Evolutionary conservation across 2,329 filamentous ascomycete genomes (phyloP), one percentile per base, ranked within the genome.

Genomic region (Hirsutella rhossiliensis): DNA sequence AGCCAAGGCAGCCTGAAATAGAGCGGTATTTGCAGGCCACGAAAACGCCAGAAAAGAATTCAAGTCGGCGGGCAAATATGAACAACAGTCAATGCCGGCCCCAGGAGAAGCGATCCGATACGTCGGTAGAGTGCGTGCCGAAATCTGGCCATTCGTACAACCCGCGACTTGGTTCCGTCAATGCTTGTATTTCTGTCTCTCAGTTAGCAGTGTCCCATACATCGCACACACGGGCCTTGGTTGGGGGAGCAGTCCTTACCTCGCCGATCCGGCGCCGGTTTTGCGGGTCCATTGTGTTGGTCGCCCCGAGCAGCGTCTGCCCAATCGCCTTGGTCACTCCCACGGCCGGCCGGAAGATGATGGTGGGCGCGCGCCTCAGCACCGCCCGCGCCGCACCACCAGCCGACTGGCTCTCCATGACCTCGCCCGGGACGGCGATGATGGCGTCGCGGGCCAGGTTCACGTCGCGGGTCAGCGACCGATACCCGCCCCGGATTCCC

Each of bases 391-490:
- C 87, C 1, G 85, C 87, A 2, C 86, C 87, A 37, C 80, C 78
- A 1, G 90, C 89, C 47, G 79, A 88, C 19, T 80, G 77, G 55
- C 84, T 88, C 56, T 96, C 88, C 71, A 94, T 82, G 1, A 94
- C 78, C 59, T 97, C 90, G 0, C 84, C 86, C 1, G 92, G 90
- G 23, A 98, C 87, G 1, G 90, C 92, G 54, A 98, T 90, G 46
- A 98, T 87, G 11, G 90, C 92, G 63, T 98, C 88, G 45, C 82
- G 74, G 1, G 92, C 87, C 38, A 89, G 71, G 34, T 90, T 73
- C n/a, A 98, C 70, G 61, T 98, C 94, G 30, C 88, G 78, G 48
- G 89, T 81, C 27, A 98, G 72, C 43, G 88, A 86, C 27, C 80
- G 71, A 54, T 89, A 90, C 4, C 88, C 92, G 12, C 85, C 85